Percentiles rank a stretch among this genome's conserved stretches.
phyloP scores from a whole-genome alignment of 2,329 filamentous ascomycete species.

The Ophiostoma populinum region DNA sequence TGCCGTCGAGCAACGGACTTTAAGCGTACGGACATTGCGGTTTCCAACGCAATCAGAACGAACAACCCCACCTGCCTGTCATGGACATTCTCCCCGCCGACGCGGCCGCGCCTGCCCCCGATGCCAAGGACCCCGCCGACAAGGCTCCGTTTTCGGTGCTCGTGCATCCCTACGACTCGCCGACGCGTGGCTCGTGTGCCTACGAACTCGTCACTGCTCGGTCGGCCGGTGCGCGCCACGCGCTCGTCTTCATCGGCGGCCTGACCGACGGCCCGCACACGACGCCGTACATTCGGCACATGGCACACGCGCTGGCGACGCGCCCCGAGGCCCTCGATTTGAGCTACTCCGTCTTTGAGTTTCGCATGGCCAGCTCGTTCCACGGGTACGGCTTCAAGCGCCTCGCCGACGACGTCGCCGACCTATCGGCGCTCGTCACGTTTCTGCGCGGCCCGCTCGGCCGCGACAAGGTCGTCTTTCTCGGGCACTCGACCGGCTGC shows the following conservation, averaged over 20 bases:
- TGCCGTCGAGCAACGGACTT: no score
- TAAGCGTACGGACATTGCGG: no score
- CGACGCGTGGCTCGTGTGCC: constrained; percentile 11
- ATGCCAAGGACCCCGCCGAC: neutral
- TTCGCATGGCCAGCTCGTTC: constrained; percentile 37
- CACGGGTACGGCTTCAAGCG: constrained; percentile 32
- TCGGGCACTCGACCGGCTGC: constrained; percentile 42
- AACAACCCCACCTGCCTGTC: neutral
- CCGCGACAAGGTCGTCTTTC: constrained; percentile 32
- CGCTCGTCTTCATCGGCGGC: constrained; percentile 52
- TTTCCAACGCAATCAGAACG: no score
- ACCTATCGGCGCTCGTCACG: constrained; percentile 33
- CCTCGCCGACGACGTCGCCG: constrained; percentile 33
- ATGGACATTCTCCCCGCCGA: neutral
- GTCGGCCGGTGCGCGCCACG: constrained; percentile 24
- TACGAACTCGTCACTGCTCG: constrained; percentile 13
- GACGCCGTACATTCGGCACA: constrained; percentile 34
- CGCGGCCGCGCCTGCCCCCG: no score
- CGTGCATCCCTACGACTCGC: constrained; percentile 15
- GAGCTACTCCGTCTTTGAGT: constrained; percentile 37
- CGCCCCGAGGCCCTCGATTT: constrained; percentile 18
- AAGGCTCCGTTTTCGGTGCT: constrained; percentile 11
- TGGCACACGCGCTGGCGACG: constrained; percentile 26
- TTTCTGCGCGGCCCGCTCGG: constrained; percentile 32
- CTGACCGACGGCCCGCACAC: constrained; percentile 53